These are phyloP conservation scores for Ceriops tagal DNA, from an alignment of 345 rosid species.

Conservation along the genomic window DNA sequence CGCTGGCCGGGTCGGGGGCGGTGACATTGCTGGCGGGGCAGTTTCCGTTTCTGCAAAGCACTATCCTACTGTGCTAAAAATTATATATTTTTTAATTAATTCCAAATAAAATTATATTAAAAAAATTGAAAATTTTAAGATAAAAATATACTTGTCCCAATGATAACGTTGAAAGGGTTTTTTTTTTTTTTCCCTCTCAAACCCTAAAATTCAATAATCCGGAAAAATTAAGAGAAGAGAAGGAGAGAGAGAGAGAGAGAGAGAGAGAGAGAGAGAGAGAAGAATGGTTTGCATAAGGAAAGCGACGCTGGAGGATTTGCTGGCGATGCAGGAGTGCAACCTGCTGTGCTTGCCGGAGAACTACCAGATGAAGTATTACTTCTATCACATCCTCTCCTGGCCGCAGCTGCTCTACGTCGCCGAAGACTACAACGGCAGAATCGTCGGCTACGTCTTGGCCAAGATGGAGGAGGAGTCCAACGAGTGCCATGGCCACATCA, in stretches of 20 bases:
- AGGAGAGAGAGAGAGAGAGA: neutral
- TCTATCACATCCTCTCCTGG: constrained; percentile 97
- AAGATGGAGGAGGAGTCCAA: constrained; percentile 98
- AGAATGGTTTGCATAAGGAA: constrained; percentile 91
- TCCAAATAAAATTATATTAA: too few species aligned
- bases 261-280: neutral
- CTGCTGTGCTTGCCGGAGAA: constrained; percentile 93
- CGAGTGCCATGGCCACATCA: constrained; percentile 97
- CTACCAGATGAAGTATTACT: constrained; percentile 98
- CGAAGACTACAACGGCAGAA: constrained; percentile 91
- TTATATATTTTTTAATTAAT: too few species aligned
- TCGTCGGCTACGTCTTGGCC: constrained; percentile 93
- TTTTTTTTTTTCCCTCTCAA: too few species aligned
- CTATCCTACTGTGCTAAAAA: too few species aligned
- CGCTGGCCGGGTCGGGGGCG: too few species aligned
- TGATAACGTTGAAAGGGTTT: too few species aligned
- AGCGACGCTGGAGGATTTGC: constrained; percentile 84
- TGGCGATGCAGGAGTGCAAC: constrained; percentile 99
- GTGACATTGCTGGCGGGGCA: too few species aligned
- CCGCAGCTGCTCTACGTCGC: constrained; percentile 99
- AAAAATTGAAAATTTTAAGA: too few species aligned
- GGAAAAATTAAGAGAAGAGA: too few species aligned
- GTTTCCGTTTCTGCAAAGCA: too few species aligned
- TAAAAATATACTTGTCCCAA: too few species aligned
- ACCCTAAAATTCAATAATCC: too few species aligned